phyloP scores from a whole-genome alignment of 2,329 filamentous ascomycete genomes.

The Volutella citrinella region DNA sequence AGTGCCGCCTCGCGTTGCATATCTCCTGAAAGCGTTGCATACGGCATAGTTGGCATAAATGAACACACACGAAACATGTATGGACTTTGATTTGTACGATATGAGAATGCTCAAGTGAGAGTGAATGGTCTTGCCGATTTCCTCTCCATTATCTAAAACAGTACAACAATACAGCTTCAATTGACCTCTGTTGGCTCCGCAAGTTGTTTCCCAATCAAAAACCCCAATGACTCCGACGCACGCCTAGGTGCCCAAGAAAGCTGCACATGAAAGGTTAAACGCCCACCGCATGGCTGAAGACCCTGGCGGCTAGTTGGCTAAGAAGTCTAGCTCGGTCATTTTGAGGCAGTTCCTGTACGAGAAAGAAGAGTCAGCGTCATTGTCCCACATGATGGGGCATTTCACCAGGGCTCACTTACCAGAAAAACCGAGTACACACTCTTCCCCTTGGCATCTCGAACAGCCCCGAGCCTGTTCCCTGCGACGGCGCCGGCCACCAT shows the following conservation, averaged over 20 bases:
- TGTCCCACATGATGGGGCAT: background rate
- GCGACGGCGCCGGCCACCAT: conserved; percentile 87
- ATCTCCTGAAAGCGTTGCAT: too few species aligned
- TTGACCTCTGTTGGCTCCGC: conserved; percentile 3
- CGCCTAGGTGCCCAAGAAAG: too few species aligned
- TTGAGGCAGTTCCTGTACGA: conserved; percentile 73
- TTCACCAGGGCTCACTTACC: conserved; percentile 31
- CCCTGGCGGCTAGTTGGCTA: conserved; percentile 78
- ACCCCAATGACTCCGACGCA: too few species aligned
- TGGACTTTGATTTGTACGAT: too few species aligned
- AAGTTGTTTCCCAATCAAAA: too few species aligned
- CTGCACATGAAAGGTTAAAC: too few species aligned
- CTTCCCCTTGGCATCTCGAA: conserved; percentile 89
- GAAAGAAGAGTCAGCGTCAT: conserved; percentile 10
- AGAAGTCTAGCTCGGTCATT: conserved; percentile 77
- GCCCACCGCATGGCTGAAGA: conserved; percentile 77
- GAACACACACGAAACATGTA: too few species aligned
- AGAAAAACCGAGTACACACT: conserved; percentile 90
- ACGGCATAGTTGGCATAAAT: too few species aligned
- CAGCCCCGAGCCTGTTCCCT: conserved; percentile 85
- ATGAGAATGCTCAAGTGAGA: too few species aligned
- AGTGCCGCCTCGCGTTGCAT: too few species aligned
- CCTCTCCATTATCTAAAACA: conserved; percentile 12
- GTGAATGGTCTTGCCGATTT: too few species aligned
- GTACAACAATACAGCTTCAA: conserved; percentile 1